Evolutionary conservation across 2,329 filamentous ascomycete genomes (phyloP).

Genomic region (Lanzia echinophila): DNA sequence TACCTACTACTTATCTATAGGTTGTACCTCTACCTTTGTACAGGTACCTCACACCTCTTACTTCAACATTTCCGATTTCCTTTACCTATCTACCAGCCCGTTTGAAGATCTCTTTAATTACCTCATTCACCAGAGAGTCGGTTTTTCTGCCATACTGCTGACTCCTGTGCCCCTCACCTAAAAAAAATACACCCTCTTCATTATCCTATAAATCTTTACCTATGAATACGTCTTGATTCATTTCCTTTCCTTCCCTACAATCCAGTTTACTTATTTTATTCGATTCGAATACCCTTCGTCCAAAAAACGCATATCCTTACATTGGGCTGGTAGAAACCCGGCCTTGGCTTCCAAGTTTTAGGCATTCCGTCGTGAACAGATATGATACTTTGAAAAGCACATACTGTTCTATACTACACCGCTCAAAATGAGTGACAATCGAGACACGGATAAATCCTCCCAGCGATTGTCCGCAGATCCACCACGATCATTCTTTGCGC

Average conservation of each 20-base stretch:
- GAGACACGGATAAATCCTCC: not conserved
- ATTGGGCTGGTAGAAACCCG: not conserved
- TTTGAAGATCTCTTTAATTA: not conserved
- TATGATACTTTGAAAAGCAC: not conserved
- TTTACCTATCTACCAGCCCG: not conserved
- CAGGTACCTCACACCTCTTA: not conserved
- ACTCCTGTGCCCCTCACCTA: not conserved
- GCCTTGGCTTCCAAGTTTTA: not conserved
- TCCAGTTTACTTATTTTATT: not conserved
- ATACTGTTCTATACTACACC: not conserved
- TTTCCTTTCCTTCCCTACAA: not conserved
- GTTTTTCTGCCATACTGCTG: not conserved
- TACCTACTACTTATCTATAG: not conserved
- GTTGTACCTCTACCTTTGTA: constrained; percentile 1
- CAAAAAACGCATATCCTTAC: not conserved
- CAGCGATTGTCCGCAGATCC: constrained; percentile 1
- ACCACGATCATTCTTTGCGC: constrained; percentile 20
- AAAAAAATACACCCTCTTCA: not conserved
- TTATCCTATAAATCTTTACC: not conserved
- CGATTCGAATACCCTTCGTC: too few relatives aligned
- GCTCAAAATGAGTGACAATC: not conserved
- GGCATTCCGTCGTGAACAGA: not conserved
- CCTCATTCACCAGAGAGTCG: not conserved
- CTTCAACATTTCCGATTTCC: not conserved
- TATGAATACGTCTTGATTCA: not conserved